Percentiles rank a stretch among this genome's conserved stretches.
Evolutionary conservation across 345 rosid genomes (phyloP).

Genomic region (Rhodamnia argentea): DNA sequence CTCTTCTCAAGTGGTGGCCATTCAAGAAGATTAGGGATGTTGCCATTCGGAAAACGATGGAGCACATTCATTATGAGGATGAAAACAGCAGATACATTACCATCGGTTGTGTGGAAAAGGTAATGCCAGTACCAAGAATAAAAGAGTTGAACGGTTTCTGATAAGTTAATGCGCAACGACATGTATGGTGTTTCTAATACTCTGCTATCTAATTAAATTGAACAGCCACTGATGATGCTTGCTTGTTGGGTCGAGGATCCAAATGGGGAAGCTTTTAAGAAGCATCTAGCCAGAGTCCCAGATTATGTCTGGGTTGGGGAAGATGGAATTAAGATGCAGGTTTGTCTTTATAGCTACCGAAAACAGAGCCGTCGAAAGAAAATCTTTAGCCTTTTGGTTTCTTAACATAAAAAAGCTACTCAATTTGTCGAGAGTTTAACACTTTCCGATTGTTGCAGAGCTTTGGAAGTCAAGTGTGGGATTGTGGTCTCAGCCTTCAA

Average conservation of each 20-base stretch:
- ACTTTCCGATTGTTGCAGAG: constrained; percentile 24
- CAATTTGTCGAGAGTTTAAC: neutral
- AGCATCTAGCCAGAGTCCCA: constrained; percentile 63
- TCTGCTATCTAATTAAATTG: neutral
- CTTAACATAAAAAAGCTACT: neutral
- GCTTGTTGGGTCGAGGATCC: constrained; percentile 86
- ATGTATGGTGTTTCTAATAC: neutral
- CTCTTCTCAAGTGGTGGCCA: too few species aligned
- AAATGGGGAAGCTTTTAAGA: constrained; percentile 34
- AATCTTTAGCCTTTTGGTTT: neutral
- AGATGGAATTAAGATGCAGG: constrained; percentile 97
- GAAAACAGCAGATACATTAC: constrained; percentile 58
- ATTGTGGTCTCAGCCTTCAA: constrained; percentile 61
- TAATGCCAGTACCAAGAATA: neutral
- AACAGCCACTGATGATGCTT: constrained; percentile 49
- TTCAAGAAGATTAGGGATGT: too few species aligned
- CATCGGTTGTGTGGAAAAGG: constrained; percentile 60
- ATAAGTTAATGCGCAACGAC: neutral
- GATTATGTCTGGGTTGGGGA: constrained; percentile 91
- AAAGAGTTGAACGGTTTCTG: neutral
- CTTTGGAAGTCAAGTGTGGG: constrained; percentile 83
- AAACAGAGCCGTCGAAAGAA: neutral
- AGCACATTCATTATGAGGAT: constrained; percentile 31
- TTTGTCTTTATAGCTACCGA: neutral
- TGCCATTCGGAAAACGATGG: too few species aligned